phyloP scores from a whole-genome alignment of 1,139 yeast genomes.

The Pichia kudriavzevii region DNA sequence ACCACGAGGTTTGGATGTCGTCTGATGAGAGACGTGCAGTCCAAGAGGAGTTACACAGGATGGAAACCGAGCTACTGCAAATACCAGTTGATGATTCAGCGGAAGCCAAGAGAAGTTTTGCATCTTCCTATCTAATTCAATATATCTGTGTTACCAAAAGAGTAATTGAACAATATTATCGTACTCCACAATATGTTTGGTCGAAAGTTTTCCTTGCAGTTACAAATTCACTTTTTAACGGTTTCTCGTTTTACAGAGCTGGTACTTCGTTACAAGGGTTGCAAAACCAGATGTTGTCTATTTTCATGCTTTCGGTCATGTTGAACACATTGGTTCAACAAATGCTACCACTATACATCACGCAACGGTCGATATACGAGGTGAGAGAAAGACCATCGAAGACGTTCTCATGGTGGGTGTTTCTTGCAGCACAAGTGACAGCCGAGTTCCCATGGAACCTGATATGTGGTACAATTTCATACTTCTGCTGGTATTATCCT shows the following conservation, averaged over 20 bases:
- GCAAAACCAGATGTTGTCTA: slow-evolving; percentile 59
- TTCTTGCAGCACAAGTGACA: slow-evolving; percentile 54
- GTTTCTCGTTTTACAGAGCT: slow-evolving; percentile 69
- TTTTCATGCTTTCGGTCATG: slow-evolving; percentile 60
- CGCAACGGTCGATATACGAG: slow-evolving; percentile 74
- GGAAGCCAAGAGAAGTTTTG: slow-evolving; percentile 40
- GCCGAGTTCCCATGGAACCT: slow-evolving; percentile 75
- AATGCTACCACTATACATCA: slow-evolving; percentile 61
- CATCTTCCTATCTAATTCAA: slow-evolving; percentile 43
- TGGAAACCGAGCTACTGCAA: slow-evolving; percentile 22
- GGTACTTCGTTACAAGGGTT: slow-evolving; percentile 51
- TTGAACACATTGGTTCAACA: slow-evolving; percentile 64
- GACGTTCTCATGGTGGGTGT: slow-evolving; percentile 44
- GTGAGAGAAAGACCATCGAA: slow-evolving; percentile 81
- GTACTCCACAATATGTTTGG: slow-evolving; percentile 69
- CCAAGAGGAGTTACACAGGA: slow-evolving; percentile 23
- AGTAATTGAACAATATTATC: slow-evolving; percentile 60
- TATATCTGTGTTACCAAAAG: slow-evolving; percentile 44
- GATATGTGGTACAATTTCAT: slow-evolving; percentile 56
- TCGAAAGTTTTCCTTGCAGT: slow-evolving; percentile 51
- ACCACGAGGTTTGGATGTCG: slow-evolving; percentile 40
- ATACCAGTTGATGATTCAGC: slow-evolving; percentile 24
- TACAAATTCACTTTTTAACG: slow-evolving; percentile 53
- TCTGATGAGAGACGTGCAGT: slow-evolving; percentile 31
- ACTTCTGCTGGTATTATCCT: slow-evolving; percentile 76